A percentile compares a stretch with the other conserved stretches of the same genome.
These are phyloP conservation scores for Globisporangium irregulare DNA, from an alignment of 352 stramenopile genomes.

Conservation along the genomic window DNA sequence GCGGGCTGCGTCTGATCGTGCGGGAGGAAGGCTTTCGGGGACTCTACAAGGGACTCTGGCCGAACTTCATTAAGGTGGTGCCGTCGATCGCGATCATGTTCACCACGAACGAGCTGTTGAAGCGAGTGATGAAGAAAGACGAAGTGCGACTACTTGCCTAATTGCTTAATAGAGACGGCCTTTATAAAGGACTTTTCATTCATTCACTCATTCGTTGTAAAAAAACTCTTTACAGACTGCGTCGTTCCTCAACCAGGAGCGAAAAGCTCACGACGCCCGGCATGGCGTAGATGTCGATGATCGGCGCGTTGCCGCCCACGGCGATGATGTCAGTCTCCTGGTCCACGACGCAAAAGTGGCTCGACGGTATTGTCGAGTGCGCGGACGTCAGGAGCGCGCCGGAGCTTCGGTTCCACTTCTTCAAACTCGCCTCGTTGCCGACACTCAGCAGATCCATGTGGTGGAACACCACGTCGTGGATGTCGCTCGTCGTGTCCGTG, in stretches of 20 bases:
- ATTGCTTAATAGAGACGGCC: neutral
- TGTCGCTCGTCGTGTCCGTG: slow-evolving; percentile 54
- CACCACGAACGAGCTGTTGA: slow-evolving; percentile 73
- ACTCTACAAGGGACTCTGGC: slow-evolving; percentile 63
- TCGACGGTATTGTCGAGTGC: slow-evolving; percentile 49
- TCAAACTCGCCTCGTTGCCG: slow-evolving; percentile 58
- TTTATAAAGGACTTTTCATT: neutral
- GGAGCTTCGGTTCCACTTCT: slow-evolving; percentile 78
- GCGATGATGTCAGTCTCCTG: slow-evolving; percentile 60
- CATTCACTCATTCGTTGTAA: neutral
- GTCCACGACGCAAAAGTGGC: slow-evolving; percentile 71
- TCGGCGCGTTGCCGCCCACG: slow-evolving; percentile 47
- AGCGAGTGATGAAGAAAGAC: slow-evolving; percentile 32
- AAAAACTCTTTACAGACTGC: neutral
- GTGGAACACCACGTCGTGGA: slow-evolving; percentile 71
- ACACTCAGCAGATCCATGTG: slow-evolving; percentile 70
- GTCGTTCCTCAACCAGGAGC: slow-evolving; percentile 39
- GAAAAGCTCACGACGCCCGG: slow-evolving; percentile 81
- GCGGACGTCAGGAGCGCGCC: slow-evolving; percentile 53
- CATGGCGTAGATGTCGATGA: slow-evolving; percentile 81
- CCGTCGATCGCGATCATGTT: slow-evolving; percentile 83
- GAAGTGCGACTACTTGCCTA: neutral
- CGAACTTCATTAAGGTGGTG: slow-evolving; percentile 79
- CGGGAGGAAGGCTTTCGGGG: slow-evolving; percentile 48
- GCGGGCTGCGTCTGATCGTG: slow-evolving; percentile 46